Conservation (phyloP, 352 stramenopile species). For the Globisporangium carolinianum region DNA sequence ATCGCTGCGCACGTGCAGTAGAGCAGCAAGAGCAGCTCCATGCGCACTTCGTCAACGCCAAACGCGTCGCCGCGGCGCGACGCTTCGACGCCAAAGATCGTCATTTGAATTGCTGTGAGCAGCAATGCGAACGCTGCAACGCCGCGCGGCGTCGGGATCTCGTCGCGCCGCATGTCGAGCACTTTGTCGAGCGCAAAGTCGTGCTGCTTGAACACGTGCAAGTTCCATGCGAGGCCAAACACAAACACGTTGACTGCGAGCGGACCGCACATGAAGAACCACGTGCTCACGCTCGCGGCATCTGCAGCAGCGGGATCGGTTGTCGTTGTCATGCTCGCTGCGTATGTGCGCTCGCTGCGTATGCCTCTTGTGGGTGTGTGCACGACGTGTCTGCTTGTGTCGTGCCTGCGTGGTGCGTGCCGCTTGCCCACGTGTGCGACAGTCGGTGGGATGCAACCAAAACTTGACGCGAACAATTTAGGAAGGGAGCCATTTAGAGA, state of each 20-base stretch:
- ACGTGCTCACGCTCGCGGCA: slow-evolving; percentile 32
- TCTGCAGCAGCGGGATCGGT: background rate
- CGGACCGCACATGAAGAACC: slow-evolving; percentile 79
- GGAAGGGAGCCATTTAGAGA: no score
- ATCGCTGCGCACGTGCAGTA: slow-evolving; percentile 38
- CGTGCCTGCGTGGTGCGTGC: background rate
- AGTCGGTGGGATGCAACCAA: no score
- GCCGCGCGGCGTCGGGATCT: slow-evolving; percentile 40
- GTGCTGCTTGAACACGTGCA: slow-evolving; percentile 53
- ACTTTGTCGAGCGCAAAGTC: slow-evolving; percentile 59
- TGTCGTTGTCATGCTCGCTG: slow-evolving; percentile 6
- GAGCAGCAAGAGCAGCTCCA: slow-evolving; percentile 61
- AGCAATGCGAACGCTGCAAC: slow-evolving; percentile 28
- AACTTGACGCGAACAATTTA: no score
- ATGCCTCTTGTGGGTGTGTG: no score
- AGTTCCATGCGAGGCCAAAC: slow-evolving; percentile 52
- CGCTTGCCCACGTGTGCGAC: background rate
- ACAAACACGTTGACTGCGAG: slow-evolving; percentile 64
- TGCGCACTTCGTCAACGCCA: slow-evolving; percentile 45
- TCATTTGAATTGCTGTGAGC: slow-evolving; percentile 39
- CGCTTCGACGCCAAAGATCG: slow-evolving; percentile 44
- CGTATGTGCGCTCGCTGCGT: no score
- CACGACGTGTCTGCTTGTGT: background rate
- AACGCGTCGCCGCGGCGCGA: slow-evolving; percentile 32
- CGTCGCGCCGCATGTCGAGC: slow-evolving; percentile 56